These are phyloP conservation scores for Styphnolobium japonicum DNA, from an alignment of 306 rosid species.

Conservation along the genomic window DNA sequence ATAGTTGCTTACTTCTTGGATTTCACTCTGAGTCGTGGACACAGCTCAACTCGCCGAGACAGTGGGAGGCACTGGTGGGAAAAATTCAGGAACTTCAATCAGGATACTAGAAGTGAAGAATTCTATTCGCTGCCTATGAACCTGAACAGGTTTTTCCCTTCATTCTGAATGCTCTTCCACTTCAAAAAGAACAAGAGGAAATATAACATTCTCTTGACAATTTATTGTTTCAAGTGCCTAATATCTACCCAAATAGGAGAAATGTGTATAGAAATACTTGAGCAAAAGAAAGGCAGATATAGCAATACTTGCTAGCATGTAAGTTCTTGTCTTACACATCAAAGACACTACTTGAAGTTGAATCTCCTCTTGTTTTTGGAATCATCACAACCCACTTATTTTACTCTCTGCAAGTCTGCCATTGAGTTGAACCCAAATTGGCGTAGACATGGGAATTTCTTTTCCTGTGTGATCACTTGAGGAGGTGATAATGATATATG, in stretches of 20 bases:
- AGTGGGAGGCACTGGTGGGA: constrained; percentile 94
- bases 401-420: not conserved
- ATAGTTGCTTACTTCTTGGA: constrained; percentile 66
- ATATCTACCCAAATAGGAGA: not conserved
- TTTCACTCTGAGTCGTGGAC: constrained; percentile 36
- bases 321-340: not conserved
- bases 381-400: not conserved
- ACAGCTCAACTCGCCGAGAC: constrained; percentile 56
- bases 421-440: not conserved
- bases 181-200: not conserved
- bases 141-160: constrained; percentile 73
- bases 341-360: not conserved
- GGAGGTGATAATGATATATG: not conserved
- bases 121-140: constrained; percentile 68
- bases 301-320: not conserved
- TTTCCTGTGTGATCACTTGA: not conserved
- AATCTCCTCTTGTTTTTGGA: not conserved
- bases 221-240: not conserved
- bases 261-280: not conserved
- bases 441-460: not conserved
- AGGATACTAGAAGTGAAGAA: constrained; percentile 63
- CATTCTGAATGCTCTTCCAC: constrained; percentile 38
- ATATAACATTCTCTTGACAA: not conserved
- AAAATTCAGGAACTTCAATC: constrained; percentile 49
- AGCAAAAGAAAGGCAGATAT: not conserved